Base-by-base conservation (phyloP, 148 eudicot genomes). In the Vaccinium corymbosum region DNA sequence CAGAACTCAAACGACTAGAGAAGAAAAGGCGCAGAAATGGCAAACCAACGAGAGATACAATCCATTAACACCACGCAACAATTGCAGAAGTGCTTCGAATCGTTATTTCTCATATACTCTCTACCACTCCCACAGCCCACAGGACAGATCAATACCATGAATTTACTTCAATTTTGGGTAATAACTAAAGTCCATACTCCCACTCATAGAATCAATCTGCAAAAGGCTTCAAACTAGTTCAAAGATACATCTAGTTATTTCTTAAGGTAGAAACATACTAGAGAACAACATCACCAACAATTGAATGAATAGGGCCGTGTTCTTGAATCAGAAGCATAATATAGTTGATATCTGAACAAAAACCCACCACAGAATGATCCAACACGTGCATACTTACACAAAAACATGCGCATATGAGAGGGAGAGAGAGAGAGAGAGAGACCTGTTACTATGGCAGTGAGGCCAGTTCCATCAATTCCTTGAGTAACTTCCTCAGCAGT, bases 391-490 rank as follows among this genome's bases (percentile, higher is more conserved):
- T 50, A 50, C 52, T 50, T 10, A 7, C 52, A 10, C 52, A 50
- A 50, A 50, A 50, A 50, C 52, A 50, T 50, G 52, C 52, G 11
- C 10, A 50, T 50, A 50, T 50, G 52, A 50, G 52, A 50, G 52
- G 9, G 52, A 49, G 51, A 49, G 51, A 49, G 51, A 59, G 22
- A 6, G 10, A 6, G 22, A 62, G 66, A 11, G 8, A 11, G 29
- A 64, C 71, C 71, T 64, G 71, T 64, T 9, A 64, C 5, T 2
- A 64, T 9, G 71, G 32, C 71, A n/a, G 32, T 68, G 73, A 68
- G 73, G 42, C 73, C 73, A 68, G 73, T 68, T 68, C 73, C 73
- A 29, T 27, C 42, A 29, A 68, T 27, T 68, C 73, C 73, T 29
- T 68, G 32, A 13, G 42, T 27, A 68, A 68, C 73, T 68, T 68